Percentiles rank a stretch among this genome's conserved stretches.
phyloP scores from a whole-genome alignment of 148 eudicot species.

The Cornus controversa region DNA sequence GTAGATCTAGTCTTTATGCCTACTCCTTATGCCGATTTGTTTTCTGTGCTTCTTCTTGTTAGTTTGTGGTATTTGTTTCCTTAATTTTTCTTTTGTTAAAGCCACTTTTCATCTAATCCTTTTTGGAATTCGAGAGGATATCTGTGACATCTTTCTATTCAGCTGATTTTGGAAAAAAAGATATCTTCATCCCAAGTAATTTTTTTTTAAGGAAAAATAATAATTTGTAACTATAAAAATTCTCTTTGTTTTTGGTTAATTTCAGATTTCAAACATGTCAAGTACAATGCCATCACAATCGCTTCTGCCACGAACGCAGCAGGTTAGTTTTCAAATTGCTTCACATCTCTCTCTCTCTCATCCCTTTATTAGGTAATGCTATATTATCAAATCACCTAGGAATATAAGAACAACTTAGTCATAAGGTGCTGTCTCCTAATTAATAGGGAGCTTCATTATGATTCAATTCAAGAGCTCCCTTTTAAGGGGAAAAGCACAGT shows the following conservation, averaged over 20 bases:
- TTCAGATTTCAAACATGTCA: slow-evolving; percentile 87
- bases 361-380: too few species aligned
- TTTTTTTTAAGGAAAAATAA: too few species aligned
- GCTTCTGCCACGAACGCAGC: slow-evolving; percentile 83
- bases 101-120: neutral
- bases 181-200: neutral
- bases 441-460: neutral
- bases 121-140: neutral
- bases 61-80: neutral
- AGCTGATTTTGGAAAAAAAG: neutral
- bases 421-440: neutral
- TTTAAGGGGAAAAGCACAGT: neutral
- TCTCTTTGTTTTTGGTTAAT: slow-evolving; percentile 12
- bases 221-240: too few species aligned
- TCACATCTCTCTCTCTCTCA: neutral
- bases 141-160: neutral
- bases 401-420: too few species aligned
- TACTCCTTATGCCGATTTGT: neutral
- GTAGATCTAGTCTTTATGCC: neutral
- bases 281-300: slow-evolving; percentile 79
- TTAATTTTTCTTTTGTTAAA: neutral
- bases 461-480: neutral
- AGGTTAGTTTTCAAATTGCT: slow-evolving; percentile 48
- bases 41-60: neutral
- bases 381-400: too few species aligned